Evolutionary conservation across 169 alveolate species (phyloP), one percentile per base, ranked within the genome.

Genomic region (Plasmodium knowlesi): DNA sequence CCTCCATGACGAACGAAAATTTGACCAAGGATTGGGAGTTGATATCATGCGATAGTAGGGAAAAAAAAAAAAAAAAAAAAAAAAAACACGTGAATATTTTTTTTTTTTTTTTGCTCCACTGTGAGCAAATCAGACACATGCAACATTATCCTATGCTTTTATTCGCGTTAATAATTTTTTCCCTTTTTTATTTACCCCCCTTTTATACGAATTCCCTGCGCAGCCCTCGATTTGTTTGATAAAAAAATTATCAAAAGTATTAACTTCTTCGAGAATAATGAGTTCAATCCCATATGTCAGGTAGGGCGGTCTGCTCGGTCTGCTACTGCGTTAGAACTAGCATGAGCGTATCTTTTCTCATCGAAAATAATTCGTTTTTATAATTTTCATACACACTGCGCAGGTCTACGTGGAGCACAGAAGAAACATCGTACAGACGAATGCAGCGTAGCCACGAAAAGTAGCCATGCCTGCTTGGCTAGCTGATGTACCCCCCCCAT

Each of bases 241-340:
- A 88, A 88, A 50, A 78, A 88, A 57, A 88, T 88, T 8, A 61
- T 88, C 80, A 88, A 88, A 79, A 88, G 94, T 50, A 88, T 88
- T 70, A 22, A 88, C 74, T 46, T 79, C 46, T 88, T 80, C 22
- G 90, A 88, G 71, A 28, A 74, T 16, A 79, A 57, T 53, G 54
- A 30, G 6, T 41, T 85, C 19, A 78, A 71, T 12, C 50, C 81
- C 34, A 78, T 88, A 88, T 88, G 94, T 10, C 94, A 88, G 34
- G 94, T 88, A 88, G 72, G 83, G 76, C 37, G 76, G 76, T 67
- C 76, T 3, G 19, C 8, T 9, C 12, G 8, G 28, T 67, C n/a
- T 10, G 19, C 37, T 67, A 25, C 37, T 28, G 30, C 37, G 76
- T 28, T 28, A 19, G n/a, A 67, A 67, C 25, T 22, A 5, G 39